phyloP scores from a whole-genome alignment of 306 rosid species.

The Prunus campanulata region DNA sequence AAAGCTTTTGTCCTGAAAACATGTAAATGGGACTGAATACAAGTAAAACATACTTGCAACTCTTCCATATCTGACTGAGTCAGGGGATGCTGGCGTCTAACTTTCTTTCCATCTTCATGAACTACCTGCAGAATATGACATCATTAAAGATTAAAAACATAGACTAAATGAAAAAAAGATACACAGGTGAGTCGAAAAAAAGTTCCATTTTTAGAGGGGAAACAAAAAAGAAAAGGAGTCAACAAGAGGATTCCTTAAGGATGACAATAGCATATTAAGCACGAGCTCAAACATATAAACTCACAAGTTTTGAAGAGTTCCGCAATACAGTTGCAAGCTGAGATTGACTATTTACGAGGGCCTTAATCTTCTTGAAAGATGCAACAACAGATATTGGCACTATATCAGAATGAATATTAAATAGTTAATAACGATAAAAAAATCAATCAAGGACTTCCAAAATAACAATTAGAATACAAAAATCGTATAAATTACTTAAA shows the following conservation, averaged over 20 bases:
- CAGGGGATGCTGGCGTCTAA: slow-evolving; percentile 67
- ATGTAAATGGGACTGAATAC: slow-evolving; percentile 4
- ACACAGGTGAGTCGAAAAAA: neutral
- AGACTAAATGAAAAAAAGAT: slow-evolving; percentile 6
- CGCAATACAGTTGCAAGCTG: slow-evolving; percentile 86
- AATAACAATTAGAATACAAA: slow-evolving; percentile 15
- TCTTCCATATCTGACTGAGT: slow-evolving; percentile 85
- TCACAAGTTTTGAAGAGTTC: slow-evolving; percentile 88
- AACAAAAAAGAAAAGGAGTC: neutral
- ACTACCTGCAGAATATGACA: slow-evolving; percentile 59
- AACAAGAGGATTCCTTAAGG: neutral
- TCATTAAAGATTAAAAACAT: slow-evolving; percentile 14
- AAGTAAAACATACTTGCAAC: slow-evolving; percentile 65
- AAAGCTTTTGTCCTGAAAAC: slow-evolving; percentile 14
- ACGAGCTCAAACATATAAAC: slow-evolving; percentile 25
- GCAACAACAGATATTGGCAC: slow-evolving; percentile 96
- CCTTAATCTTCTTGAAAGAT: slow-evolving; percentile 98
- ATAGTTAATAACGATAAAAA: slow-evolving; percentile 13
- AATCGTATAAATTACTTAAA: slow-evolving; percentile 1
- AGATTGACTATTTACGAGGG: slow-evolving; percentile 63
- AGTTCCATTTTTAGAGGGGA: too few relatives aligned
- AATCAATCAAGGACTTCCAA: neutral
- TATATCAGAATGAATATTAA: slow-evolving; percentile 33
- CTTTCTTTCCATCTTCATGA: slow-evolving; percentile 91
- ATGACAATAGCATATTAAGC: slow-evolving; percentile 8